phyloP scores from a whole-genome alignment of 495 filamentous ascomycete species.

The Aspergillus coremiiformis region DNA sequence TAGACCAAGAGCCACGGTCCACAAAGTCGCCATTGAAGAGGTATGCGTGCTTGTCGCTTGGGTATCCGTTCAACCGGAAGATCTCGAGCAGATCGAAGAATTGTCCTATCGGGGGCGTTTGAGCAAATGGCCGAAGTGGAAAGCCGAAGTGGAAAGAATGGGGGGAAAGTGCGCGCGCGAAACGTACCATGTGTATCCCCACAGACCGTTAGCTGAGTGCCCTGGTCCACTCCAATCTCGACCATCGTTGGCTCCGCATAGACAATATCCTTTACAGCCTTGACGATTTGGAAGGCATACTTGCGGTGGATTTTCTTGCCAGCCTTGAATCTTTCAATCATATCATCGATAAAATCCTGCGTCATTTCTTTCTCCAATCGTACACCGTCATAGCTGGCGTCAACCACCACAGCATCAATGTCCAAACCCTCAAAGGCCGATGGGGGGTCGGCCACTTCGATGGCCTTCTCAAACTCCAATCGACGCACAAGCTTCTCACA shows the following conservation, averaged over 20 bases:
- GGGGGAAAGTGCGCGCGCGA: neutral
- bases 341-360: slow-evolving; percentile 91
- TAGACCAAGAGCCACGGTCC: slow-evolving; percentile 95
- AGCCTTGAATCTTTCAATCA: slow-evolving; percentile 91
- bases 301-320: slow-evolving; percentile 93
- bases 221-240: slow-evolving; percentile 74
- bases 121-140: neutral
- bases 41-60: slow-evolving; percentile 77
- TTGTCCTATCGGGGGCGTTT: slow-evolving; percentile 55
- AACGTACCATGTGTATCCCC: slow-evolving; percentile 88
- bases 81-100: slow-evolving; percentile 96
- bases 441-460: slow-evolving; percentile 85
- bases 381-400: slow-evolving; percentile 78
- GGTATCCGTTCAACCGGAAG: slow-evolving; percentile 84
- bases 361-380: slow-evolving; percentile 80
- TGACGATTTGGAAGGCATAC: slow-evolving; percentile 93
- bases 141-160: neutral
- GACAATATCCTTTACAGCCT: slow-evolving; percentile 82
- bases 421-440: slow-evolving; percentile 88
- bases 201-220: slow-evolving; percentile 80
- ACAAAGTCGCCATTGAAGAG: slow-evolving; percentile 99
- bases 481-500: slow-evolving; percentile 89
- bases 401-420: slow-evolving; percentile 74
- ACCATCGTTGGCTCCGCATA: slow-evolving; percentile 96
- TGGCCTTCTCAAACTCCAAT: slow-evolving; percentile 86